Evolutionary conservation across 768 basidiomycete genomes (phyloP).

Genomic region (Dioszegia crocea): DNA sequence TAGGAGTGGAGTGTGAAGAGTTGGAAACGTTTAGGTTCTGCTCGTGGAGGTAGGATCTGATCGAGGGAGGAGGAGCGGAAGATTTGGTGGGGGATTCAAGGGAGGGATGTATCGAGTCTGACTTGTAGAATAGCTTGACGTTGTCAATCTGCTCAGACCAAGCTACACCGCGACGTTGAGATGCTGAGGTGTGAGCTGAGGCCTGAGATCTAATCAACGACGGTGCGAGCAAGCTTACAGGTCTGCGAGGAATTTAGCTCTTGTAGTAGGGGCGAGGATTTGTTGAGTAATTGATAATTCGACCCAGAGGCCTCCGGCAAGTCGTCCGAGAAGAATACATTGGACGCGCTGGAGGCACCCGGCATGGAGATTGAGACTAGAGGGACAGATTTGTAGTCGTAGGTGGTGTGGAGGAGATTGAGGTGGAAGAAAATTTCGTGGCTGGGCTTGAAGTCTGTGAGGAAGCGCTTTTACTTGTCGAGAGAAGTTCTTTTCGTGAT

Average conservation of each 20-base stretch:
- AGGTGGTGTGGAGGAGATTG: too few species aligned
- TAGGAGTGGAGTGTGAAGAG: slow-evolving; percentile 4
- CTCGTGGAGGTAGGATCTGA: slow-evolving; percentile 22
- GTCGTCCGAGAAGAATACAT: slow-evolving; percentile 13
- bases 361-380: not conserved
- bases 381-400: too few species aligned
- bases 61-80: slow-evolving; percentile 19
- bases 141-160: slow-evolving; percentile 25
- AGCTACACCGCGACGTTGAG: slow-evolving; percentile 22
- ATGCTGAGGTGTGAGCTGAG: slow-evolving; percentile 4
- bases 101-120: slow-evolving; percentile 29
- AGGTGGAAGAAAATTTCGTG: too few species aligned
- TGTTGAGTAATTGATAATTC: not conserved
- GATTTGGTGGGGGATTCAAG: not conserved
- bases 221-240: not conserved
- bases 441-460: too few species aligned
- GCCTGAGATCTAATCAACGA: not conserved
- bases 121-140: slow-evolving; percentile 29
- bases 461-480: too few species aligned
- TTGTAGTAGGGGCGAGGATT: not conserved
- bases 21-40: slow-evolving; percentile 11
- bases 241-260: not conserved
- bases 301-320: slow-evolving; percentile 9
- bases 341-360: slow-evolving; percentile 2
- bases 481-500: not conserved